phyloP scores from a whole-genome alignment of 768 basidiomycete genomes.

The Cyclocybe aegerita region DNA sequence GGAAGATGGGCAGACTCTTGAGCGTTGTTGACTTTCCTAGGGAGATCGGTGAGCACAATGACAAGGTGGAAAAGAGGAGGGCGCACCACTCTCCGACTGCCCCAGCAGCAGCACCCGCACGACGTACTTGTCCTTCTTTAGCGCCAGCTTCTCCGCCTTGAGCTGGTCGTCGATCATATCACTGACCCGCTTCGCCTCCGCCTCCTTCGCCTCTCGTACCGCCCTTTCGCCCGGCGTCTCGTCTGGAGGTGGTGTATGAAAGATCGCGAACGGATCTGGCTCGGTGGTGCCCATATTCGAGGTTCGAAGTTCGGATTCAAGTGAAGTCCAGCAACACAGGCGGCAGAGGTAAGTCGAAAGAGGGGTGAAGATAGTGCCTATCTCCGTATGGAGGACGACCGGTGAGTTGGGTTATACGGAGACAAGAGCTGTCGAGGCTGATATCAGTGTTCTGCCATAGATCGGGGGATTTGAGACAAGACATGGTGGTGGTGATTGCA shows the following conservation, averaged over 20 bases:
- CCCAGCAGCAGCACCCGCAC: conserved; percentile 58
- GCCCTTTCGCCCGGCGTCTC: conserved; percentile 52
- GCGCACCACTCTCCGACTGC: conserved; percentile 59
- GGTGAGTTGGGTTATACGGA: too few relatives aligned
- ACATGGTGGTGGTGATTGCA: too few relatives aligned
- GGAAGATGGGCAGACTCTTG: conserved; percentile 42
- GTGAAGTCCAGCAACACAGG: neutral
- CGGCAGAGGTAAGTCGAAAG: neutral
- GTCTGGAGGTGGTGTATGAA: conserved; percentile 55
- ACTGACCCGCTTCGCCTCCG: conserved; percentile 57
- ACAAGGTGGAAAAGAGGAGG: neutral
- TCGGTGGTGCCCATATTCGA: conserved; percentile 20
- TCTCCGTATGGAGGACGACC: too few relatives aligned
- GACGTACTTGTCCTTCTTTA: conserved; percentile 44
- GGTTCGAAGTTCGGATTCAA: neutral
- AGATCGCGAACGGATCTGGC: conserved; percentile 57
- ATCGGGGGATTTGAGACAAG: too few relatives aligned
- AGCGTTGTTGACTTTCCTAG: conserved; percentile 61
- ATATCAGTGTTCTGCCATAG: too few relatives aligned
- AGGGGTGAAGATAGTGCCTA: neutral
- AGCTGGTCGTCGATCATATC: conserved; percentile 59
- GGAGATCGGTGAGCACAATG: neutral
- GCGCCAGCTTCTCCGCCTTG: conserved; percentile 38
- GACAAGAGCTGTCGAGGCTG: too few relatives aligned
- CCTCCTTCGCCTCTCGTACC: conserved; percentile 36